Percentiles rank a stretch among this genome's conserved stretches.
Conservation (phyloP, 495 filamentous ascomycete species). For the Daldinia decipiens region DNA sequence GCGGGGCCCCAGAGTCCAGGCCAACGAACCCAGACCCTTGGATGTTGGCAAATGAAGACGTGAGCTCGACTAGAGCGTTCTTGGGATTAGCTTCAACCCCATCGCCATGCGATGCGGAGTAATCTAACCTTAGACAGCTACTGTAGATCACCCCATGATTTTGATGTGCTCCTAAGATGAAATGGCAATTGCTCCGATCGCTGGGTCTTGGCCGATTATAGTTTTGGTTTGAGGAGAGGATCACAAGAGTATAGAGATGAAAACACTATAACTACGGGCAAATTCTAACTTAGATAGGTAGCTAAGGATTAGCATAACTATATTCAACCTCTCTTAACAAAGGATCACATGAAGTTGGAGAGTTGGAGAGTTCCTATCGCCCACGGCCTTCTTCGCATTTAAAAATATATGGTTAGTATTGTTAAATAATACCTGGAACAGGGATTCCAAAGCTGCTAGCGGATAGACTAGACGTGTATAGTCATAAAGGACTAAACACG, state of each 20-base stretch:
- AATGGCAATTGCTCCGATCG: constrained; percentile 7
- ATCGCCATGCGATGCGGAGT: constrained; percentile 36
- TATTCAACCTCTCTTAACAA: not conserved
- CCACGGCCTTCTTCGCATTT: constrained; percentile 22
- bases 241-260: not conserved
- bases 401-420: constrained; percentile 12
- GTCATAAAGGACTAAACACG: not conserved
- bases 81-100: constrained; percentile 36
- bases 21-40: constrained; percentile 21
- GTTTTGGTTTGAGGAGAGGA: not conserved
- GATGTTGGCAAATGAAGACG: constrained; percentile 33
- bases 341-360: not conserved
- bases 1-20: constrained; percentile 38
- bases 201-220: constrained; percentile 23
- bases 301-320: not conserved
- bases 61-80: constrained; percentile 35
- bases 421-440: constrained; percentile 18
- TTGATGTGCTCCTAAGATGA: constrained; percentile 13
- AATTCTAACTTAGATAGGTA: not conserved
- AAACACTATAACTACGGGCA: not conserved
- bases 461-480: constrained; percentile 1
- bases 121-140: constrained; percentile 35
- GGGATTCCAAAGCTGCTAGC: constrained; percentile 7
- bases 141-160: constrained; percentile 23
- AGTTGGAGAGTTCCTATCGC: not conserved